These are phyloP conservation scores for Chrysoporthe deuterocubensis DNA, from an alignment of 2,329 filamentous ascomycete species.

Conservation along the genomic window DNA sequence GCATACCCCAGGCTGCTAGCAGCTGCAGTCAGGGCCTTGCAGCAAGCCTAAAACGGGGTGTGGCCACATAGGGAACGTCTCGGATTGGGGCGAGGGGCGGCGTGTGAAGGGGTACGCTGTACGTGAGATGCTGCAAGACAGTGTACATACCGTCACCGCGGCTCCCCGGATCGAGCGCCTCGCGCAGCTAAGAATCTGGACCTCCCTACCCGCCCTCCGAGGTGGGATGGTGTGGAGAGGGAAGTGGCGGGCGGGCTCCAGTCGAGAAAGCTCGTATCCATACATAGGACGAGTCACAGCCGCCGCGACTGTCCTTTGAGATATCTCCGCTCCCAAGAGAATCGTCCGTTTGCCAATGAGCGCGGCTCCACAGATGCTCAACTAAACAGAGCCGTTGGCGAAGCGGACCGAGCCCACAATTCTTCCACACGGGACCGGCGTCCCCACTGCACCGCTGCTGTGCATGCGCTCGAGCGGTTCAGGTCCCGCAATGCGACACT, in stretches of 20 bases:
- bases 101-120: constrained; percentile 6
- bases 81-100: not conserved
- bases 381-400: not conserved
- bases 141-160: constrained; percentile 15
- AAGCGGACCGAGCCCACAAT: constrained; percentile 4
- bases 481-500: not conserved
- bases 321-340: not conserved
- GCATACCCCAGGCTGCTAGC: constrained; percentile 14
- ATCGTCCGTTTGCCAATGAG: constrained; percentile 7
- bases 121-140: constrained; percentile 18
- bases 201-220: not conserved
- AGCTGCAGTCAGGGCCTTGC: constrained; percentile 13
- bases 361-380: constrained; percentile 5
- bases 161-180: constrained; percentile 20
- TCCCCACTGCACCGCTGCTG: not conserved
- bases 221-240: not conserved
- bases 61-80: constrained; percentile 1
- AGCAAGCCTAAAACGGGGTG: constrained; percentile 16
- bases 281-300: constrained; percentile 5
- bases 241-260: constrained; percentile 9
- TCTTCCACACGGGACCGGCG: not conserved
- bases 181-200: constrained; percentile 21
- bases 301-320: not conserved
- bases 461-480: constrained; percentile 5
- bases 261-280: constrained; percentile 14